A percentile compares a stretch with the other conserved stretches of the same genome.
Evolutionary conservation across 2,329 filamentous ascomycete genomes (phyloP).

Genomic region (Cadophora sp.): DNA sequence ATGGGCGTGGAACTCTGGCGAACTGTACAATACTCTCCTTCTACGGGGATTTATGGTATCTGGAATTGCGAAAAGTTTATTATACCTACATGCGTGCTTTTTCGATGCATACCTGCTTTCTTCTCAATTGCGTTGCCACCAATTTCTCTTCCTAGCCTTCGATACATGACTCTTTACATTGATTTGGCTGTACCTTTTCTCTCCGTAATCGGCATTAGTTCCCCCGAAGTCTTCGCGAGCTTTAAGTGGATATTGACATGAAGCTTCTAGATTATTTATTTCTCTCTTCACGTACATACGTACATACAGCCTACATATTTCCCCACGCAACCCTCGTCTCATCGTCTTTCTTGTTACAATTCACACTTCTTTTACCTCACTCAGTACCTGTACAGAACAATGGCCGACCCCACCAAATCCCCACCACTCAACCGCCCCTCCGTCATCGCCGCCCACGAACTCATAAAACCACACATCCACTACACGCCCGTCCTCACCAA

Average conservation of each 20-base stretch:
- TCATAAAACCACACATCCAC: constrained; percentile 81
- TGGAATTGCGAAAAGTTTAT: constrained; percentile 44
- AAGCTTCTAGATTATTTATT: constrained; percentile 11
- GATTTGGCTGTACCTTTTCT: constrained; percentile 5
- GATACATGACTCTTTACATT: background rate
- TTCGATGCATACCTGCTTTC: constrained; percentile 7
- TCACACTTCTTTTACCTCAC: background rate
- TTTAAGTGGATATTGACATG: constrained; percentile 13
- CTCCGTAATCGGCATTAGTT: constrained; percentile 37
- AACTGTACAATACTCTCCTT: constrained; percentile 46
- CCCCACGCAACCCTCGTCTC: background rate
- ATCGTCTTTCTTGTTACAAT: background rate
- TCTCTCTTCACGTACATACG: background rate
- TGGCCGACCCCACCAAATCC: constrained; percentile 61
- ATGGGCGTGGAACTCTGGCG: constrained; percentile 40
- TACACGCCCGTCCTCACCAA: constrained; percentile 84
- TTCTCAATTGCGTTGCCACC: constrained; percentile 24
- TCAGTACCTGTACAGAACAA: constrained; percentile 39
- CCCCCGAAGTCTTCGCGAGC: constrained; percentile 20
- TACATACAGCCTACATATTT: background rate
- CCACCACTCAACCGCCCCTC: constrained; percentile 75
- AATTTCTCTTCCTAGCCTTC: constrained; percentile 13
- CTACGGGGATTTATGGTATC: constrained; percentile 40
- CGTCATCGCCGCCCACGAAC: constrained; percentile 72
- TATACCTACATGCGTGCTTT: constrained; percentile 32